Percentiles rank a stretch among this genome's conserved stretches.
Evolutionary conservation across 192 early-diverging fungal species (phyloP).

Genomic region (Entophlyctis luteolus): DNA sequence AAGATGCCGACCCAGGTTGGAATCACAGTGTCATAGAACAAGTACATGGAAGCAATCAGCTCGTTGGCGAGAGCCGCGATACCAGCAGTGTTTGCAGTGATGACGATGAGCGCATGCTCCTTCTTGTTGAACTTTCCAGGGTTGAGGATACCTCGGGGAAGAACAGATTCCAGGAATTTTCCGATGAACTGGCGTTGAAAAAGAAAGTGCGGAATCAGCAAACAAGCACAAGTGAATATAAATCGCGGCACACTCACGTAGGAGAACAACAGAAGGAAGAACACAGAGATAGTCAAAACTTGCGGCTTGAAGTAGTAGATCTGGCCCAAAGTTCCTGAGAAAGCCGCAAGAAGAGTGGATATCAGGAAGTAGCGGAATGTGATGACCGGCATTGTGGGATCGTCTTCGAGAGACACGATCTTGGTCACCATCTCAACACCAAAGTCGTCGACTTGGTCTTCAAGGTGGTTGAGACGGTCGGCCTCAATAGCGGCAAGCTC

Average conservation of each 20-base stretch:
- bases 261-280: not conserved
- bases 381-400: conserved; percentile 43
- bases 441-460: conserved; percentile 10
- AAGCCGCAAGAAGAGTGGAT: conserved; percentile 41
- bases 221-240: too few species aligned
- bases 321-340: conserved; percentile 1
- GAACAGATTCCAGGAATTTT: not conserved
- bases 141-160: conserved; percentile 31
- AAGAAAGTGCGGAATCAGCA: too few species aligned
- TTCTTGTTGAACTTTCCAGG: conserved; percentile 48
- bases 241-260: conserved; percentile 11
- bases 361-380: conserved; percentile 52
- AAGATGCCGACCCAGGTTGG: not conserved
- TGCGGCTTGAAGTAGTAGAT: conserved; percentile 16
- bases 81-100: conserved; percentile 45
- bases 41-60: conserved; percentile 36
- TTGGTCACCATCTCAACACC: conserved; percentile 7
- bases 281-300: not conserved
- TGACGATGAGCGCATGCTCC: conserved; percentile 44
- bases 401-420: conserved; percentile 33
- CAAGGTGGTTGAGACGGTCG: not conserved
- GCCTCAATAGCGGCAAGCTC: not conserved
- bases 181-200: conserved; percentile 8
- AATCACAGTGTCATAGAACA: conserved; percentile 38
- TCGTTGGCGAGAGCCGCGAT: conserved; percentile 36